Percentiles rank a stretch among this genome's conserved stretches.
These are phyloP conservation scores for Cryptomeria japonica DNA, from an alignment of 75 land plant species.

Conservation along the genomic window DNA sequence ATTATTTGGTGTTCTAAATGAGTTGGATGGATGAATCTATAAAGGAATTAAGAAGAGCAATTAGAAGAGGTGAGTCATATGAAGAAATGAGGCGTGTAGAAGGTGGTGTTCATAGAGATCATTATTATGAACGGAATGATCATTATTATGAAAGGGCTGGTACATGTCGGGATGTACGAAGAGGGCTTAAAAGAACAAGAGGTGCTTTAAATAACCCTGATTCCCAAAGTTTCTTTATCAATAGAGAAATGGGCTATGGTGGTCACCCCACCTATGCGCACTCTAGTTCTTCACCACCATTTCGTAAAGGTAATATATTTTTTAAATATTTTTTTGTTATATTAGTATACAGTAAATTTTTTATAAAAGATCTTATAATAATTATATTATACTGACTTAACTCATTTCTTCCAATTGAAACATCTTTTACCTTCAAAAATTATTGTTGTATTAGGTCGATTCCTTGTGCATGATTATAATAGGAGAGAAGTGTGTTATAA, in stretches of 20 bases:
- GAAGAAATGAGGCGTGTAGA: not conserved
- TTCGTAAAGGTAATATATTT: not conserved
- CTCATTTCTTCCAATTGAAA: too few species aligned
- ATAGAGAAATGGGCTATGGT: not conserved
- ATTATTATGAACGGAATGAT: not conserved
- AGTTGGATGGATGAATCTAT: not conserved
- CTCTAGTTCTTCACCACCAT: not conserved
- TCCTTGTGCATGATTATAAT: not conserved
- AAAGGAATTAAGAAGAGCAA: not conserved
- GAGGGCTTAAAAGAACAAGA: not conserved
- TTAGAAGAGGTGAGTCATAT: not conserved
- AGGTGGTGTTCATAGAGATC: not conserved
- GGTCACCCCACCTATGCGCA: not conserved
- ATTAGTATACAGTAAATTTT: too few species aligned
- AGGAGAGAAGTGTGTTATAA: conserved; percentile 1
- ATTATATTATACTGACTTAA: too few species aligned
- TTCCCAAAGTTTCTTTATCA: not conserved
- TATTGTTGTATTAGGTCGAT: not conserved
- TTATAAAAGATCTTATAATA: too few species aligned
- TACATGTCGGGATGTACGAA: not conserved
- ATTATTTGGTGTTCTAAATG: not conserved
- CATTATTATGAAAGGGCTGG: not conserved
- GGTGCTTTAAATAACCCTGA: not conserved
- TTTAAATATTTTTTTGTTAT: too few species aligned
- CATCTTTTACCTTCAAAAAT: too few species aligned